Percentiles rank a stretch among this genome's conserved stretches.
These are phyloP conservation scores for Lycium barbarum DNA, from an alignment of 257 asterid genomes.

Conservation along the genomic window DNA sequence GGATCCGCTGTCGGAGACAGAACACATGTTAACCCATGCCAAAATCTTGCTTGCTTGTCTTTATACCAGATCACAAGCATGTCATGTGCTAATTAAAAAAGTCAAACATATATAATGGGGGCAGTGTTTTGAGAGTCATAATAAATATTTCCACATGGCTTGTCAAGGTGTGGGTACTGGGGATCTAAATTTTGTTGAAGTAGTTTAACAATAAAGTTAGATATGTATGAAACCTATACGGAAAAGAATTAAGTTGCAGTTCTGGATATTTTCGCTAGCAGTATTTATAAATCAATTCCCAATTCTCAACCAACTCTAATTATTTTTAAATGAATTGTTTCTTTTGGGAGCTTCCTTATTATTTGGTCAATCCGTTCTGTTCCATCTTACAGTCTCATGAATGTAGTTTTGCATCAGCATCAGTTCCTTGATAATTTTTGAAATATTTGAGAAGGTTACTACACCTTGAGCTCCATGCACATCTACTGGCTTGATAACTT, in stretches of 20 bases:
- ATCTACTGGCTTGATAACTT: neutral
- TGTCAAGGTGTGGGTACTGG: neutral
- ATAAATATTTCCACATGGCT: conserved; percentile 2
- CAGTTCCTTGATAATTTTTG: neutral
- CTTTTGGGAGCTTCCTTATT: neutral
- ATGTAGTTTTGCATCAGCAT: neutral
- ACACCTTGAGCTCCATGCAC: neutral
- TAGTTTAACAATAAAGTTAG: conserved; percentile 4
- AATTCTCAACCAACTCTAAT: conserved; percentile 23
- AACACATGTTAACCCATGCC: conserved; percentile 28
- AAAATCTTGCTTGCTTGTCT: neutral
- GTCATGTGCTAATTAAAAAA: neutral
- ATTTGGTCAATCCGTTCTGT: neutral
- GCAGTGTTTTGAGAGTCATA: neutral
- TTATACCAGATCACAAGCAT: neutral
- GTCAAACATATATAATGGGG: neutral
- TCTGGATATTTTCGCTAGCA: neutral
- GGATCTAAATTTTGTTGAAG: neutral
- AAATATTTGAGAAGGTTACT: neutral
- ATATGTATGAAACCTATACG: neutral
- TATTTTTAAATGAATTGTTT: neutral
- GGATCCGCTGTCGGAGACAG: conserved; percentile 26
- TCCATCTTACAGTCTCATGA: neutral
- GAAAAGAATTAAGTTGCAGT: neutral
- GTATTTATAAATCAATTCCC: neutral